phyloP scores from a whole-genome alignment of 306 rosid genomes.

The Medicago arabica region DNA sequence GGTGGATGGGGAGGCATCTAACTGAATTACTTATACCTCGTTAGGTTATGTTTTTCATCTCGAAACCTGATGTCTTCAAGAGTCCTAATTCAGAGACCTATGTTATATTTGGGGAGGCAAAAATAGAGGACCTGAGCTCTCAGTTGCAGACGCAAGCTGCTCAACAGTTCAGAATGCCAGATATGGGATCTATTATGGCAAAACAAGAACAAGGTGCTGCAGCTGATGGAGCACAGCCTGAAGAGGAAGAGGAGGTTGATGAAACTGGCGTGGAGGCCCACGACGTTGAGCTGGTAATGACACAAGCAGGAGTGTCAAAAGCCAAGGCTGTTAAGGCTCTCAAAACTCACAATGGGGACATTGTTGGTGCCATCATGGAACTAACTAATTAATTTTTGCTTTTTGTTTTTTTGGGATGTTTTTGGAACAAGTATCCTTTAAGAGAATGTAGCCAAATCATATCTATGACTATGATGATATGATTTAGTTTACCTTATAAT shows the following conservation, averaged over 20 bases:
- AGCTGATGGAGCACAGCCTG: conserved; percentile 58
- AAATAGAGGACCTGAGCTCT: conserved; percentile 88
- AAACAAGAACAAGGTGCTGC: conserved; percentile 59
- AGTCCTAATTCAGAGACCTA: conserved; percentile 86
- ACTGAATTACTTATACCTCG: conserved; percentile 10
- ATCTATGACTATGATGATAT: conserved; percentile 29
- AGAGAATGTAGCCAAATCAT: conserved; percentile 43
- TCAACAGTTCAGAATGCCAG: conserved; percentile 89
- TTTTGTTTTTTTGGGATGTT: conserved; percentile 39
- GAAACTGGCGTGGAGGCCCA: conserved; percentile 73
- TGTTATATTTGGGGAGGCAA: conserved; percentile 84
- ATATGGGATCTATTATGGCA: conserved; percentile 60
- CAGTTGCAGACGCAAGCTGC: conserved; percentile 94
- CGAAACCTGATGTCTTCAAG: conserved; percentile 92
- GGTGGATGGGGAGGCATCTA: background rate
- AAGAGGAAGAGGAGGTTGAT: conserved; percentile 77
- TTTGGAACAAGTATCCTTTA: conserved; percentile 38
- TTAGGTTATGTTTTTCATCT: conserved; percentile 82
- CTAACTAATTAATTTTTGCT: conserved; percentile 62
- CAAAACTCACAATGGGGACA: conserved; percentile 78
- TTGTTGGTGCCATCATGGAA: conserved; percentile 93
- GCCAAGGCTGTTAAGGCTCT: conserved; percentile 92
- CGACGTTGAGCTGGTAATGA: conserved; percentile 88
- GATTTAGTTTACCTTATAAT: conserved; percentile 43
- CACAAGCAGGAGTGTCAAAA: conserved; percentile 86